Evolutionary conservation across 768 basidiomycete species (phyloP).

Genomic region (Trametes gibbosa): DNA sequence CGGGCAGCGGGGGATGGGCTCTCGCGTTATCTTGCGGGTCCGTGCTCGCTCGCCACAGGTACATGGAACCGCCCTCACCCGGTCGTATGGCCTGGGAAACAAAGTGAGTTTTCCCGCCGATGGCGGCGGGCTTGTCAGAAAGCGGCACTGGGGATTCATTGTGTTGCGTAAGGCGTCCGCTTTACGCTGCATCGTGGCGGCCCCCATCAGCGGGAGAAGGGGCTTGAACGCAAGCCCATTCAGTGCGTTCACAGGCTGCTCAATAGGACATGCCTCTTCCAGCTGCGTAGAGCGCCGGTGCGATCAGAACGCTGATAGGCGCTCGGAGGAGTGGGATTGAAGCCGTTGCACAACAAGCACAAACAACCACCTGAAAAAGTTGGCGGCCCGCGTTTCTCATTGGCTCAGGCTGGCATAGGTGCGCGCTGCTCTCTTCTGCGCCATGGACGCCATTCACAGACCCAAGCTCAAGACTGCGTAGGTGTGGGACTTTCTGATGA

Average conservation of each 20-base stretch:
- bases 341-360: slow-evolving; percentile 20
- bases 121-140: slow-evolving; percentile 9
- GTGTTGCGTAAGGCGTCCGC: background rate
- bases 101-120: slow-evolving; percentile 2
- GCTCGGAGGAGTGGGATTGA: slow-evolving; percentile 18
- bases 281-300: background rate
- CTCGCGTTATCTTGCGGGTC: background rate
- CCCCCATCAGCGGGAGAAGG: slow-evolving; percentile 15
- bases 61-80: too few relatives aligned
- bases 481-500: slow-evolving; percentile 22
- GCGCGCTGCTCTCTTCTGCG: slow-evolving; percentile 18
- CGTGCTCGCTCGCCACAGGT: background rate
- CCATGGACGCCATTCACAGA: slow-evolving; percentile 19
- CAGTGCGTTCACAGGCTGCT: slow-evolving; percentile 4
- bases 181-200: background rate
- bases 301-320: slow-evolving; percentile 19
- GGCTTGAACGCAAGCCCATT: background rate
- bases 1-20: background rate
- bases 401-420: slow-evolving; percentile 7
- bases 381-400: slow-evolving; percentile 3
- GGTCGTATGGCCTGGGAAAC: background rate
- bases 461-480: slow-evolving; percentile 62
- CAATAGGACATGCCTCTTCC: background rate
- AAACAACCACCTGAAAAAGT: slow-evolving; percentile 23
- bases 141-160: background rate